Conservation (phyloP, 768 basidiomycete species). For the Calocybe indica region DNA sequence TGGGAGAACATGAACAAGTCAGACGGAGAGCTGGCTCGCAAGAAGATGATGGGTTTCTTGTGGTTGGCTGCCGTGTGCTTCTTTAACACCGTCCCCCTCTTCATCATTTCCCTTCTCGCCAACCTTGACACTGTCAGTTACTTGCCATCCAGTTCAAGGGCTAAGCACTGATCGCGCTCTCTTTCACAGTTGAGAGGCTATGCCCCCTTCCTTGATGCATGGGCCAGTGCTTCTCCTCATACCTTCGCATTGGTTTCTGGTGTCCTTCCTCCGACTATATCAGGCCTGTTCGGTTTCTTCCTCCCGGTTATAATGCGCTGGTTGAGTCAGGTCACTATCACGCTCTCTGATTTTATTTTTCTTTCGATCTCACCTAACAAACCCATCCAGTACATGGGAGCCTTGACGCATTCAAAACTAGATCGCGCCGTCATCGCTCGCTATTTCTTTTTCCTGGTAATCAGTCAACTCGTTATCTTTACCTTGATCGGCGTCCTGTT, state of each 20-base stretch:
- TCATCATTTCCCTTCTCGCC: constrained; percentile 86
- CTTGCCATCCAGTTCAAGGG: neutral
- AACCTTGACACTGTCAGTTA: constrained; percentile 74
- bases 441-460: constrained; percentile 91
- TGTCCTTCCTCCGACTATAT: constrained; percentile 87
- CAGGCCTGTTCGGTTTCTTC: constrained; percentile 84
- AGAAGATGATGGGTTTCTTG: constrained; percentile 70
- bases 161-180: constrained; percentile 4
- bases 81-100: constrained; percentile 90
- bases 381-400: constrained; percentile 55
- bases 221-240: constrained; percentile 55
- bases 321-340: constrained; percentile 57
- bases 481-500: constrained; percentile 87
- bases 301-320: constrained; percentile 90
- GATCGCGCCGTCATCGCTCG: constrained; percentile 90
- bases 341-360: constrained; percentile 46
- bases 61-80: constrained; percentile 79
- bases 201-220: constrained; percentile 68
- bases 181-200: constrained; percentile 49
- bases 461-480: constrained; percentile 92
- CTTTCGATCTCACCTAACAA: constrained; percentile 50
- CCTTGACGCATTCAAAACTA: constrained; percentile 67
- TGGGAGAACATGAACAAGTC: constrained; percentile 88
- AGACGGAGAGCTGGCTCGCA: constrained; percentile 57
- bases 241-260: constrained; percentile 86